Conservation (phyloP, 352 stramenopile genomes). For the Phytophthora fragariaefolia region DNA sequence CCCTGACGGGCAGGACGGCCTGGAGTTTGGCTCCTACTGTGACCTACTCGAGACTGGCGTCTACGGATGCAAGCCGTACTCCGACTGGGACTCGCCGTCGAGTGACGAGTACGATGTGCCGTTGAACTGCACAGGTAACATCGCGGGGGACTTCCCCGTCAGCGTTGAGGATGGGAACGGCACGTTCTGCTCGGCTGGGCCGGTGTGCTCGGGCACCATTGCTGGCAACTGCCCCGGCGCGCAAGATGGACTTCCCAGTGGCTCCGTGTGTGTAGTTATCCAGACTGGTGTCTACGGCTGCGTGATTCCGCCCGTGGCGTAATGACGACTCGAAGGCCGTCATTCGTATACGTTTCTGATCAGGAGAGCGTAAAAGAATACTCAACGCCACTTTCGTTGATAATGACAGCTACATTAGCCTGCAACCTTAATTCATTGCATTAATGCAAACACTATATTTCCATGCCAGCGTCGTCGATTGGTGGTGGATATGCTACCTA, state of each 20-base stretch:
- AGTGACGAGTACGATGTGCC: slow-evolving; percentile 22
- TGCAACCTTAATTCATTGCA: too few species aligned
- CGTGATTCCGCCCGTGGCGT: background rate
- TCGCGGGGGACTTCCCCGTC: slow-evolving; percentile 19
- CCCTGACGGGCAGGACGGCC: slow-evolving; percentile 11
- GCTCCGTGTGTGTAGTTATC: slow-evolving; percentile 30
- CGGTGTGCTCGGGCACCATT: slow-evolving; percentile 21
- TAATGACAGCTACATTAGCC: too few species aligned
- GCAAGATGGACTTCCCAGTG: slow-evolving; percentile 13
- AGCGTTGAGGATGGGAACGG: slow-evolving; percentile 15
- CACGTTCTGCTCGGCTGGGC: slow-evolving; percentile 16
- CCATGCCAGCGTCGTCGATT: too few species aligned
- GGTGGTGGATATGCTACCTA: too few species aligned
- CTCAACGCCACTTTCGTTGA: too few species aligned
- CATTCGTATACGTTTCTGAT: background rate
- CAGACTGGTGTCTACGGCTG: slow-evolving; percentile 36
- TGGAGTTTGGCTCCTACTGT: slow-evolving; percentile 37
- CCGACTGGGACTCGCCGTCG: background rate
- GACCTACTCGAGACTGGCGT: slow-evolving; percentile 30
- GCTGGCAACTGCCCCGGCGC: slow-evolving; percentile 19
- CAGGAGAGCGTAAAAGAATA: too few species aligned
- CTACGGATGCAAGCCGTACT: slow-evolving; percentile 33
- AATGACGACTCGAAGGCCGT: background rate
- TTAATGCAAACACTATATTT: too few species aligned
- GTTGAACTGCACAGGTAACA: slow-evolving; percentile 25